Conservation (phyloP, 495 filamentous ascomycete genomes). For the Daldinia concentrica region DNA sequence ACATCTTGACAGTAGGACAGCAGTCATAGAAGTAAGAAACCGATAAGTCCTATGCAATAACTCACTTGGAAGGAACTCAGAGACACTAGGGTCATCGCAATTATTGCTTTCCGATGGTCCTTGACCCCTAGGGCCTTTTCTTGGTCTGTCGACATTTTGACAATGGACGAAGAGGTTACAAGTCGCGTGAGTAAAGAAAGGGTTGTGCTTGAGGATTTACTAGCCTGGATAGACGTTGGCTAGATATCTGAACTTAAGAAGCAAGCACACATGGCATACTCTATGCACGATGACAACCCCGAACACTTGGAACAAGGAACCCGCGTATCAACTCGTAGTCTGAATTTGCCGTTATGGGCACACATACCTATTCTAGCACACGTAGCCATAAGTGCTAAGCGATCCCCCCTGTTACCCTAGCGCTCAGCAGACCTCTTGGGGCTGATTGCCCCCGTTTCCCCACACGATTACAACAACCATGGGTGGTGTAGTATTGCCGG, state of each 20-base stretch:
- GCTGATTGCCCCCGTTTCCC: conserved; percentile 19
- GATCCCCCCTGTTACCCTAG: conserved; percentile 9
- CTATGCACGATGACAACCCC: conserved; percentile 6
- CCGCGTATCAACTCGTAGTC: conserved; percentile 7
- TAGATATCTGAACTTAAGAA: conserved; percentile 19
- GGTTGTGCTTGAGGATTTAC: background rate
- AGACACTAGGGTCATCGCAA: conserved; percentile 58
- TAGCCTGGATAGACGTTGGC: background rate
- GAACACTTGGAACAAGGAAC: conserved; percentile 3
- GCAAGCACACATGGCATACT: background rate
- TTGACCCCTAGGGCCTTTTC: conserved; percentile 42
- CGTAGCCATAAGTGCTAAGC: conserved; percentile 12
- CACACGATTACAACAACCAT: conserved; percentile 27
- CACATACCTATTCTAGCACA: conserved; percentile 6
- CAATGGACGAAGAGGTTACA: background rate
- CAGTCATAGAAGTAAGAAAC: no score
- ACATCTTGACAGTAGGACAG: no score
- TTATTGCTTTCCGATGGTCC: conserved; percentile 53
- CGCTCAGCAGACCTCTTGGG: conserved; percentile 15
- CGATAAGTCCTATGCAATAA: no score
- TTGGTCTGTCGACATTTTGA: conserved; percentile 38
- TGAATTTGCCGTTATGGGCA: conserved; percentile 24
- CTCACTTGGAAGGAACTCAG: conserved; percentile 60
- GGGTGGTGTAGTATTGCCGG: conserved; percentile 33
- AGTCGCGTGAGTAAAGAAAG: conserved; percentile 1